Conservation (phyloP, 305 asterid species). For the Fraxinus albicans region DNA sequence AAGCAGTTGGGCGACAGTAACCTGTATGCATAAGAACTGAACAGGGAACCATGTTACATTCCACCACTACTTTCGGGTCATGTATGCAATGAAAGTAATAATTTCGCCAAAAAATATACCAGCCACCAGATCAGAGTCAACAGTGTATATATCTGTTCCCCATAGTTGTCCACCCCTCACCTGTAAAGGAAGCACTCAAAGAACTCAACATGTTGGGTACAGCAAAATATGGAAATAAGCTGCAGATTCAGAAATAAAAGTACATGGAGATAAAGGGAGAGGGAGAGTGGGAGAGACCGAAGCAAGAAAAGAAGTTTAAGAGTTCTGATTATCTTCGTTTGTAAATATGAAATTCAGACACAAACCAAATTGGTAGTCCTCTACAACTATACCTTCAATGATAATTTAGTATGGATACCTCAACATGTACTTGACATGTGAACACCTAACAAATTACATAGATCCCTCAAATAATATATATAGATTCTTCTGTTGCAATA, state of each 20-base stretch:
- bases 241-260: conserved; percentile 9
- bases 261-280: not conserved
- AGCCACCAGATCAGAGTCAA: conserved; percentile 98
- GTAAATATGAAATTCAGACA: conserved; percentile 12
- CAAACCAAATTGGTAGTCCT: conserved; percentile 8
- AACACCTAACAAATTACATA: not conserved
- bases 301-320: not conserved
- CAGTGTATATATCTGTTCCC: conserved; percentile 97
- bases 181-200: conserved; percentile 46
- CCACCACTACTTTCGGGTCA: not conserved
- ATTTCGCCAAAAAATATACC: conserved; percentile 42
- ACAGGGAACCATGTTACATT: conserved; percentile 17
- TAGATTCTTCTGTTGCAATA: not conserved
- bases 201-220: conserved; percentile 26
- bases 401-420: not conserved
- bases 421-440: not conserved
- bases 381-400: not conserved
- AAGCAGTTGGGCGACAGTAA: conserved; percentile 89
- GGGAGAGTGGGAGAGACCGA: not conserved
- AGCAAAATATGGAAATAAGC: conserved; percentile 19
- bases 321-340: not conserved
- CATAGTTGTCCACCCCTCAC: conserved; percentile 96
- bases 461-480: not conserved
- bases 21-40: conserved; percentile 98
- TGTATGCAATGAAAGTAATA: conserved; percentile 1